These are phyloP conservation scores for Tricladium varicosporioides DNA, from an alignment of 2,329 filamentous ascomycete genomes.

Conservation along the genomic window DNA sequence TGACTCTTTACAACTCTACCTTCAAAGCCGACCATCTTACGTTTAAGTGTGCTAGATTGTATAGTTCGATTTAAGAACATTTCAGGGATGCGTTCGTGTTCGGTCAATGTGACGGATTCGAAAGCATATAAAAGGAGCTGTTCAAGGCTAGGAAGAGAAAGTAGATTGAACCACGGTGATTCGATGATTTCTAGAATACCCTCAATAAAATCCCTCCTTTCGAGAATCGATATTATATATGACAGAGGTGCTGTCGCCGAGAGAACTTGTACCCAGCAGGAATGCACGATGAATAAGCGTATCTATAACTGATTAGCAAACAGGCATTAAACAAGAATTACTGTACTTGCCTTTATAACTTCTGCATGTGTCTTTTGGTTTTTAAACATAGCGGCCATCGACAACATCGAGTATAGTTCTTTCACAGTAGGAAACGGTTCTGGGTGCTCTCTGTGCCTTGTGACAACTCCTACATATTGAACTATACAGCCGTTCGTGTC, in stretches of 20 bases:
- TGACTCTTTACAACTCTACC: not conserved
- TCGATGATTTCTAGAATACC: conserved; percentile 1
- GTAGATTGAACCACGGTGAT: not conserved
- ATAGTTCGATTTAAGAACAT: not conserved
- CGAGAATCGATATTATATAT: not conserved
- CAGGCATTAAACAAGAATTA: not conserved
- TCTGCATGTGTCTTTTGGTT: not conserved
- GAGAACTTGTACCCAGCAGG: not conserved
- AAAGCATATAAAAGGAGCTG: not conserved
- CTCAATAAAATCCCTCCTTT: not conserved
- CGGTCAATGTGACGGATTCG: not conserved
- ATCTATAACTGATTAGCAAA: not conserved
- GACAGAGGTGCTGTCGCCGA: not conserved
- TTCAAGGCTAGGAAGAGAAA: not conserved
- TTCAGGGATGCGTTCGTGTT: conserved; percentile 1
- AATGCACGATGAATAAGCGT: not conserved
- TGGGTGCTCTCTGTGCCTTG: not conserved
- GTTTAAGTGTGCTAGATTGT: not conserved
- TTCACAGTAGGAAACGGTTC: not conserved
- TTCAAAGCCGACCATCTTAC: not conserved
- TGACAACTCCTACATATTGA: not conserved
- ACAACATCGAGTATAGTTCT: conserved; percentile 1
- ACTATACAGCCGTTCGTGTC: not conserved
- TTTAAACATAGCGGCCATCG: not conserved
- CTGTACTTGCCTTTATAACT: not conserved